A percentile compares a stretch with the other conserved stretches of the same genome.
Evolutionary conservation across 495 filamentous ascomycete genomes (phyloP).

Genomic region (Elasticomyces elasticus): DNA sequence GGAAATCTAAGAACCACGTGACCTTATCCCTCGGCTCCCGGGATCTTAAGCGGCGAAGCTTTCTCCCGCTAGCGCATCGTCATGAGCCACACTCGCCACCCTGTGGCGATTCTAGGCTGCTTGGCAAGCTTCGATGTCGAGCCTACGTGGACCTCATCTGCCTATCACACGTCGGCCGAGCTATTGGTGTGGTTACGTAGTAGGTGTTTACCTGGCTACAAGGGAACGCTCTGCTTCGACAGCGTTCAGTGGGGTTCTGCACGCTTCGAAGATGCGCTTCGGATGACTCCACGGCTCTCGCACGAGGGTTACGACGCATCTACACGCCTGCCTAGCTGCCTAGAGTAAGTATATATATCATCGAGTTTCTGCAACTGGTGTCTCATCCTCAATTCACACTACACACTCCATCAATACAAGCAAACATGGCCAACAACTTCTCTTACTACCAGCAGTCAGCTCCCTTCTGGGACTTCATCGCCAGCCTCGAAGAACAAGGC

Average conservation of each 20-base stretch:
- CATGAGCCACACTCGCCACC: background rate
- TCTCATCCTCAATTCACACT: background rate
- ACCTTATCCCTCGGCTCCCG: background rate
- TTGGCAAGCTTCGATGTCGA: background rate
- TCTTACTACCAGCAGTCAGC: conserved; percentile 35
- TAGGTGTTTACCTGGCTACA: background rate
- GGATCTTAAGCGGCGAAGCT: background rate
- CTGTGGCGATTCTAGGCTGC: background rate
- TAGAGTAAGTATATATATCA: conserved; percentile 8
- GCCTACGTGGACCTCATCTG: background rate
- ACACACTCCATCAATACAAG: conserved; percentile 32
- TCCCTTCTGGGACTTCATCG: conserved; percentile 40
- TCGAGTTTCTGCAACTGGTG: background rate
- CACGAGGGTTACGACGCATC: conserved; percentile 6
- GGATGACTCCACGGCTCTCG: background rate
- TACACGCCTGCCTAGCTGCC: conserved; percentile 3
- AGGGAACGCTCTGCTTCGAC: background rate
- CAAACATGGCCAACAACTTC: background rate
- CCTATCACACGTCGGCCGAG: background rate
- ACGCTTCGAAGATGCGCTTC: background rate
- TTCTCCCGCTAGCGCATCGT: too few species aligned
- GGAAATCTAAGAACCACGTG: too few species aligned
- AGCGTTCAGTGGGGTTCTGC: conserved; percentile 1
- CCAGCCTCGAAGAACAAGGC: conserved; percentile 33
- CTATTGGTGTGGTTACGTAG: background rate